Base-by-base conservation (phyloP, 2,329 filamentous ascomycete species). In the Sarocladium kiliense region DNA sequence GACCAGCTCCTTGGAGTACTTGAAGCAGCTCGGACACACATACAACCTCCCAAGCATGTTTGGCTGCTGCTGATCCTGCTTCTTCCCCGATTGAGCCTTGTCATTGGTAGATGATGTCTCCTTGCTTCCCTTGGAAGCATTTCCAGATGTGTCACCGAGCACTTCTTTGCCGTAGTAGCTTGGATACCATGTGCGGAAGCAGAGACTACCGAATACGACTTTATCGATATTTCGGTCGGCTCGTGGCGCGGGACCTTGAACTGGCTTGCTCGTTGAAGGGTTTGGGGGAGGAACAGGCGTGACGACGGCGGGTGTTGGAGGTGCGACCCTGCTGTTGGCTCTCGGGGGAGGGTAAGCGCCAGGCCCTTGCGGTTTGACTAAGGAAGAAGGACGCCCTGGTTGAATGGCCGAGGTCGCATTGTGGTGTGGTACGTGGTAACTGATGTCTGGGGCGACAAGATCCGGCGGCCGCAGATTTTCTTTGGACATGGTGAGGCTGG, bases 21-120 rank as follows among this genome's bases (percentile, higher is more conserved):
- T 93, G 77, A 97, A 97, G 75, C 94, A 99, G 77, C 84, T 88
- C 32, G 89, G 87, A 67, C 94, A 99, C 32, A 97, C 88, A 63
- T 92, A 95, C 7, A 97, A 75, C 55, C 85, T 74, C 60, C 87
- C 83, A 16, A 90, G 78, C 63, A 83, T 74, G 14, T 66, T 56
- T 37, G 66, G 55, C 57, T 74, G 3, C 64, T 68, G 14, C 66
- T 66, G 65, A 7, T 19, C 62, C 55, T 62, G 62, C 36, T 49
- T 51, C 32, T 37, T 42, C 7, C n/a, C 30, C 47, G 47, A 3
- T n/a, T 53, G 50, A 2, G 32, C 19, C 23, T 39, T 53, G 21
- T 39, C 62, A 21, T 59, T 62, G 7, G 56, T 18, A 21, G 47
- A 54, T 26, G 41, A 27, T 3, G 57, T 26, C 11, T 70, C 68